Evolutionary conservation across 2,329 filamentous ascomycete species (phyloP).

Genomic region (Phyllosticta capitalensis): DNA sequence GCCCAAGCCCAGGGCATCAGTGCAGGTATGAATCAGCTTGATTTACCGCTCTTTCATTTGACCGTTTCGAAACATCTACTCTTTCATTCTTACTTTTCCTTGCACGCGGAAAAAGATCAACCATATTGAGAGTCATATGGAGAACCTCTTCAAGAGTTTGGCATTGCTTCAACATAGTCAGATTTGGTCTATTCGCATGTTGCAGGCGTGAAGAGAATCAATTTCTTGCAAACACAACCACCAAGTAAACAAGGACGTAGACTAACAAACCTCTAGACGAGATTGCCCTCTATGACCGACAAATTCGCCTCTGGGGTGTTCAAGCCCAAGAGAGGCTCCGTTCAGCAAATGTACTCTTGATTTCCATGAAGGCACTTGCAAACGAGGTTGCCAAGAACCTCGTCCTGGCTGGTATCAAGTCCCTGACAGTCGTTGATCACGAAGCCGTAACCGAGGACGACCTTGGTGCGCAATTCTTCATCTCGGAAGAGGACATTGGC

Average conservation of each 20-base stretch:
- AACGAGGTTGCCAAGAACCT: slow-evolving; percentile 97
- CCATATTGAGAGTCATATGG: no score
- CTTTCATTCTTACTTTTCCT: neutral
- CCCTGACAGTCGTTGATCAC: slow-evolving; percentile 79
- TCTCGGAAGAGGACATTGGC: slow-evolving; percentile 63
- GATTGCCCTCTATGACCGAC: slow-evolving; percentile 92
- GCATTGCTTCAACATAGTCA: no score
- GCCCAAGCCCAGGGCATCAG: slow-evolving; percentile 33
- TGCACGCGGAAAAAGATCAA: neutral
- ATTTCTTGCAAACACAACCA: neutral
- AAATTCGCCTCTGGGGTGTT: slow-evolving; percentile 95
- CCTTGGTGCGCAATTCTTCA: slow-evolving; percentile 60
- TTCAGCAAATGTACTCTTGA: slow-evolving; percentile 77
- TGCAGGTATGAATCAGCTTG: slow-evolving; percentile 20
- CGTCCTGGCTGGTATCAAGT: slow-evolving; percentile 84
- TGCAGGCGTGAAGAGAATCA: neutral
- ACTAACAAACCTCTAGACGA: slow-evolving; percentile 53
- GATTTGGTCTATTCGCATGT: no score
- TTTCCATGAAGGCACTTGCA: slow-evolving; percentile 77
- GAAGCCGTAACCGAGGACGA: slow-evolving; percentile 67
- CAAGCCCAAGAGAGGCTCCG: slow-evolving; percentile 88
- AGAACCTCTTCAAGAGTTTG: no score
- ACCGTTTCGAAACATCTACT: neutral
- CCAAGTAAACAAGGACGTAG: neutral
- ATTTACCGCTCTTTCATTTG: neutral